Conservation (phyloP, 2,329 filamentous ascomycete species). For the Acephala macrosclerotiorum region DNA sequence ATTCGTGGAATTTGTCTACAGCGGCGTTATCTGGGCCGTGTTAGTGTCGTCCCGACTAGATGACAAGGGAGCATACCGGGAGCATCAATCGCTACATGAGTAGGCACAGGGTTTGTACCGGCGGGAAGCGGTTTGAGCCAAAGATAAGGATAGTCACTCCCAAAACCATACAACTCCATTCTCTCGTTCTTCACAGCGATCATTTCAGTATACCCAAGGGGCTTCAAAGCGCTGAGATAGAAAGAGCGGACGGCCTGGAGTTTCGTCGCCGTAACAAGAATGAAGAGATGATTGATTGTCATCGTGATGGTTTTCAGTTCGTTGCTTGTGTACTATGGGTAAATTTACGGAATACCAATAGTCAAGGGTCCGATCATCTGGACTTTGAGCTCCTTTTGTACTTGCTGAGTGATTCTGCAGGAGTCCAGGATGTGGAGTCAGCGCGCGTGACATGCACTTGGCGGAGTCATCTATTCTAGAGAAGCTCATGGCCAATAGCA, state of each 20-base stretch:
- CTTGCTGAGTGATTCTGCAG: not conserved
- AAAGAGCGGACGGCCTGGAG: slow-evolving; percentile 24
- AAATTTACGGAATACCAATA: not conserved
- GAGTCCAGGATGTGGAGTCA: not conserved
- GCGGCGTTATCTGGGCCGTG: slow-evolving; percentile 13
- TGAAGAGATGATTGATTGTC: slow-evolving; percentile 34
- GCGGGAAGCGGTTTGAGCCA: slow-evolving; percentile 28
- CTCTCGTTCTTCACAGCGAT: slow-evolving; percentile 20
- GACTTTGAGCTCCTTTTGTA: not conserved
- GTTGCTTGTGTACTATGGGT: not conserved
- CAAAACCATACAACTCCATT: slow-evolving; percentile 23
- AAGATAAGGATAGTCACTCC: slow-evolving; percentile 31
- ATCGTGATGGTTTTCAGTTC: slow-evolving; percentile 20
- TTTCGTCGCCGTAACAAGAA: slow-evolving; percentile 22
- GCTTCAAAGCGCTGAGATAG: slow-evolving; percentile 21
- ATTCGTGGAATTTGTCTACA: slow-evolving; percentile 28
- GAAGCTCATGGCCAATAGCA: not conserved
- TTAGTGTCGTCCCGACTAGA: not conserved
- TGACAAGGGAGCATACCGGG: slow-evolving; percentile 3
- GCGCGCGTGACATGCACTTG: not conserved
- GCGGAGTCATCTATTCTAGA: not conserved
- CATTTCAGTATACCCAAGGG: slow-evolving; percentile 29
- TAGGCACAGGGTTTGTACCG: slow-evolving; percentile 21
- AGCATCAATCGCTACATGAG: slow-evolving; percentile 33
- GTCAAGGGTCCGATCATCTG: not conserved